Base-by-base conservation (phyloP, 1,284 basidiomycete species). In the Rhodofomes roseus region DNA sequence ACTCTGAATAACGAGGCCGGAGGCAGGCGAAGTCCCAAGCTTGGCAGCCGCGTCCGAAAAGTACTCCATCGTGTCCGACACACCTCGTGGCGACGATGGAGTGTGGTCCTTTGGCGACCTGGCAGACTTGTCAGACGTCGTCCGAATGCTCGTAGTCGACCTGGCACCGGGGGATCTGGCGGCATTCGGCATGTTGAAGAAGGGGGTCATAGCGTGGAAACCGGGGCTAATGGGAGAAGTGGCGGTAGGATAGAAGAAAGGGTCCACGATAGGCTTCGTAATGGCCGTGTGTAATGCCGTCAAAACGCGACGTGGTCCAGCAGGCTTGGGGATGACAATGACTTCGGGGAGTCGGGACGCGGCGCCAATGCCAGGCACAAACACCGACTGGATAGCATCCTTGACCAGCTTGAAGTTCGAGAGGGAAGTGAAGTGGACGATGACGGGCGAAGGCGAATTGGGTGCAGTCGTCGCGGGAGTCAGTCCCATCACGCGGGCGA, bases 321-420 rank as follows among this genome's bases (percentile, higher is more conserved):
- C 94, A 5, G 95, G 95, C 74, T 98, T 98, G 4, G 94, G 95
- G 29, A 98, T 89, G 64, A 98, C 93, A 79, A 97, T 91, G 29
- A 96, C 85, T 66, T 98, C 95, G 0, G 95, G 89, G 2, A 83
- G 23, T 62, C 68, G 63, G 59, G 74, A 66, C 62, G 77, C 59
- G 56, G 76, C 68, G 54, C 73, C 70, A 63, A 77, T 63, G 63
- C 77, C 82, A 22, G 78, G 77, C 48, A 73, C 73, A 51, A 93
- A 77, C 23, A 89, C 78, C 23, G 83, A 85, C 63, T 94, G 87
- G 25, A 98, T 80, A n/a, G 88, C 78, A 64, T 96, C 94, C 66
- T 92, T 93, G 55, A 95, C 89, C 50, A 84, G 72, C 71, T 93
- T 94, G 79, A 92, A 98, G 66, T 95, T 95, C 8, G 86, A 79